phyloP scores from a whole-genome alignment of 2,329 filamentous ascomycete species.

The Aspergillus pseudoviridinutans region DNA sequence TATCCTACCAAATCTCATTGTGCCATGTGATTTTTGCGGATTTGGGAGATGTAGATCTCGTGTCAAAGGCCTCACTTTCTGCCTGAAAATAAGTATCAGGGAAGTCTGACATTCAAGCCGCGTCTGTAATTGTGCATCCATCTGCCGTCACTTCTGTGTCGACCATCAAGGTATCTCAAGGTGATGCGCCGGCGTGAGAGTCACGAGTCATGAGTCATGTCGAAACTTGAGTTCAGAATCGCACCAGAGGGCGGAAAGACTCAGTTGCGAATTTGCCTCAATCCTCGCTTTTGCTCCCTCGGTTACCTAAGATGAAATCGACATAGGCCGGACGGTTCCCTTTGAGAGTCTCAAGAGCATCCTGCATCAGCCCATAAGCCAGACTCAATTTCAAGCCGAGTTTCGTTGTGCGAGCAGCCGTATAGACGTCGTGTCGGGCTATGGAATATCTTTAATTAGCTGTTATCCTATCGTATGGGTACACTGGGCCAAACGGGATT shows the following conservation, averaged over 20 bases:
- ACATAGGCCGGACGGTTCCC: conserved; percentile 73
- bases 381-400: conserved; percentile 75
- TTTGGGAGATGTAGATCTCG: background rate
- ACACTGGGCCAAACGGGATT: background rate
- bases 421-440: conserved; percentile 77
- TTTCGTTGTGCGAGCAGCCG: conserved; percentile 72
- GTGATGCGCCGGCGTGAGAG: background rate
- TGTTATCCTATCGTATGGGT: background rate
- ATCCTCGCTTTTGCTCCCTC: conserved; percentile 22
- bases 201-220: background rate
- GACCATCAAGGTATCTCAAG: background rate
- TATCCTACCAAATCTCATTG: background rate
- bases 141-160: background rate
- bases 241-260: background rate
- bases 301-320: conserved; percentile 57
- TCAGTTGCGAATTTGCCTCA: conserved; percentile 15
- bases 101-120: background rate
- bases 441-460: conserved; percentile 15
- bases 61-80: background rate
- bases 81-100: background rate
- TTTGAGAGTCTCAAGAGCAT: conserved; percentile 63
- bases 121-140: background rate
- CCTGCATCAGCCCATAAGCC: conserved; percentile 76
- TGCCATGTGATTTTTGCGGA: no score
- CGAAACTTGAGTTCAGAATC: background rate